Evolutionary conservation across 2,329 filamentous ascomycete species (phyloP), one percentile per base, ranked within the genome.

Genomic region (Paracoccidioides lutzii): DNA sequence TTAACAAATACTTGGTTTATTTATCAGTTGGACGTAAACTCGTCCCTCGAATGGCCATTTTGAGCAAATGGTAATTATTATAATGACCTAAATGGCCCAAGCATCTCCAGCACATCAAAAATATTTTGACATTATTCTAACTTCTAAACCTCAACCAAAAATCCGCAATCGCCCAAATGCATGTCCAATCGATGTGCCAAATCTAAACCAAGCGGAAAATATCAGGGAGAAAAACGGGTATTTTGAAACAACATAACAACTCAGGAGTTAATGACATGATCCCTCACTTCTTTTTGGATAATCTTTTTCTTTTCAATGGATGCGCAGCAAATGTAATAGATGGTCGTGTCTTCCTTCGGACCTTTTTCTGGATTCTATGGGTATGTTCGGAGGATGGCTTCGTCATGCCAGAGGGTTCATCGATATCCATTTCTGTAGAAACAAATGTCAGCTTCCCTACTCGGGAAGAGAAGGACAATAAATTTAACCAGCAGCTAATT

Each of bases 371-470:
- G 55, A 74, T 66, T 53, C 70, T 66, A n/a, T 62, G 63, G n/a
- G 63, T 58, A 52, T 68, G 67, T 3, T 64, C 63, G 8, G 65
- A 58, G 35, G 54, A 58, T 52, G 56, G 61, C 46, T 63, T 63
- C 22, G 65, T 60, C 52, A 58, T 61, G 37, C 53, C 52, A 9
- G 60, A 51, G 45, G 43, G 53, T n/a, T 60, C 61, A 54, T 73
- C 72, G 55, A 74, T 61, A 42, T 73, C 72, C 72, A 74, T 74
- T 32, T 65, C 71, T 73, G 53, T 44, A 54, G 51, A 54, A 41
- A 10, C 12, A 22, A 56, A n/a, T 38, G 38, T 50, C 44, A 52
- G 52, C 62, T 56, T 61, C 58, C 28, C 7, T 40, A 51, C 12
- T 48, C 1, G 3, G n/a, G 6, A 37, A 43, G 12, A 35, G 45